Base-by-base conservation (phyloP, 1,284 basidiomycete species). In the Exobasidium cylindrosporum region DNA sequence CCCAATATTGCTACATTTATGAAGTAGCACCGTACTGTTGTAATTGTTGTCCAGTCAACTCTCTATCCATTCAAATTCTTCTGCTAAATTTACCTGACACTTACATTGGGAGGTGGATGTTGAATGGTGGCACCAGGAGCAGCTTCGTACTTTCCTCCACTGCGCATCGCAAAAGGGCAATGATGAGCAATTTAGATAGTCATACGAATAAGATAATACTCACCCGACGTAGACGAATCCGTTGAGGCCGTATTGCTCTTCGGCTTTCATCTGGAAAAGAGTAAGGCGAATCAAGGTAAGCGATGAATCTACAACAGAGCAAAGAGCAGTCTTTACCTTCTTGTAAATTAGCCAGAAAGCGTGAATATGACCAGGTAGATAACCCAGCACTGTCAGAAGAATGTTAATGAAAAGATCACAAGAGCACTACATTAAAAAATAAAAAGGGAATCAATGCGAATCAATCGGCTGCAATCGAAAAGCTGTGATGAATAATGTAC, bases 331-430 rank as follows among this genome's bases (percentile, higher is more conserved):
- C 23, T 21, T 26, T 26, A 50, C 47, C 47, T 55, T 52, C 26
- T 58, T 58, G 57, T 58, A 58, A 21, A 58, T 58, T 1, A 43
- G 55, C 55, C 32, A 45, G 32, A 43, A 29, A 5, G 55, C 47
- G 26, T 50, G 47, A 13, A 50, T 28, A 13, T 50, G 47, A 28
- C 47, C 57, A 26, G 57, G 57, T 11, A 58, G 23, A 40, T 58
- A 58, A 21, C 57, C 57, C 11, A 58, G 28, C 2, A 57, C n/a
- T 13, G 55, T 57, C 21, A 57, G 29, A 14, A 11, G 26, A 26
- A 58, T 47, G 57, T 58, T 58, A 26, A 58, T 58, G 13, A 58
- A 40, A 3, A 58, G n/a, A 26, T 58, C 57, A 47, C 57, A 58
- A 4, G 57, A 58, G 57, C 57, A 58, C 23, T 40, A 17, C 35